Conservation (phyloP, 1,284 basidiomycete genomes). For the Trichosporon faecale region DNA sequence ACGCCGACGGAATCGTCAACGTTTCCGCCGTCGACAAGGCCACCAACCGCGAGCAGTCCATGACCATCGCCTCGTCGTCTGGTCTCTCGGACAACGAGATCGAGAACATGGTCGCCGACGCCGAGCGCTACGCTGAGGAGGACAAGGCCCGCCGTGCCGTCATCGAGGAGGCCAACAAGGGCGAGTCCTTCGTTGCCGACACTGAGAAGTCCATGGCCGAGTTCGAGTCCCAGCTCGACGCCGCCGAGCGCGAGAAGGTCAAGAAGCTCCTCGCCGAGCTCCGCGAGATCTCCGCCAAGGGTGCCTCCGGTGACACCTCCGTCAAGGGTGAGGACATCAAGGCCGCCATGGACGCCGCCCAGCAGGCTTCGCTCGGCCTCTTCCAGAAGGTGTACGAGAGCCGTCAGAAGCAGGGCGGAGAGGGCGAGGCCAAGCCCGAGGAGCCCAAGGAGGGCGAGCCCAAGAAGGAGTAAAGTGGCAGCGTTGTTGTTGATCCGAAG, state of each 20-base stretch:
- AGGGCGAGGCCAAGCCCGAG: slow-evolving; percentile 46
- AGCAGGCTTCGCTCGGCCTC: slow-evolving; percentile 90
- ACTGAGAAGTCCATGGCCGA: slow-evolving; percentile 95
- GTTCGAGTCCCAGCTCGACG: slow-evolving; percentile 95
- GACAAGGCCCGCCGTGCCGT: slow-evolving; percentile 84
- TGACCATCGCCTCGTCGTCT: slow-evolving; percentile 81
- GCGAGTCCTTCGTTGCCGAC: slow-evolving; percentile 88
- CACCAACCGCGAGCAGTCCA: slow-evolving; percentile 90
- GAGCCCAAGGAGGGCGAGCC: slow-evolving; percentile 50
- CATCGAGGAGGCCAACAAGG: slow-evolving; percentile 97
- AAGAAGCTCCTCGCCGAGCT: slow-evolving; percentile 80
- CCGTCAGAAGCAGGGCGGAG: slow-evolving; percentile 59
- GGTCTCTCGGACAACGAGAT: slow-evolving; percentile 96
- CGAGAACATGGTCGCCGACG: slow-evolving; percentile 92
- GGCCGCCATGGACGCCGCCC: slow-evolving; percentile 91
- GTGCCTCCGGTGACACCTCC: slow-evolving; percentile 76
- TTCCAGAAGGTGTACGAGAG: slow-evolving; percentile 99
- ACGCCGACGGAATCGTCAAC: slow-evolving; percentile 98
- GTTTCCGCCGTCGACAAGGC: slow-evolving; percentile 97
- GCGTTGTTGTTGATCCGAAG: background rate
- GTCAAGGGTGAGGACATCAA: slow-evolving; percentile 84
- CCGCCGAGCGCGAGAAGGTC: slow-evolving; percentile 89
- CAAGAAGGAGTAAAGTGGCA: slow-evolving; percentile 46
- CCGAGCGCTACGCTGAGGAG: slow-evolving; percentile 86
- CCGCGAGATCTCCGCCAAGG: slow-evolving; percentile 84